A percentile compares a stretch with the other conserved stretches of the same genome.
Conservation (phyloP, 768 basidiomycete genomes). For the Leucocoprinus birnbaumii region DNA sequence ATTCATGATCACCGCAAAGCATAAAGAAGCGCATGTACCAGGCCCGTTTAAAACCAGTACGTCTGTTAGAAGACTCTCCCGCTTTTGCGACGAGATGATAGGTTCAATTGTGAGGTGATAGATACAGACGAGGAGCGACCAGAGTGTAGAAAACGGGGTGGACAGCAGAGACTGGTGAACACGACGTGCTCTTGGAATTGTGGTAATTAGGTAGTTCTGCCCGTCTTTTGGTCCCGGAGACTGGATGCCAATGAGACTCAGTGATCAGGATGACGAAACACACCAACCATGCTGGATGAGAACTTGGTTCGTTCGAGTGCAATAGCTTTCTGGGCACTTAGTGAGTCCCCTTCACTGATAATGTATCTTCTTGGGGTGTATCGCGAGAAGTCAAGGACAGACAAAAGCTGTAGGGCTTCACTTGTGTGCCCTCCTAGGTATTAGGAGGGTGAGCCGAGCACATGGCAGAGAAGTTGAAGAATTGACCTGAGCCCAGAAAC, state of each 20-base stretch:
- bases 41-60: slow-evolving; percentile 91
- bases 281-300: slow-evolving; percentile 16
- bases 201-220: slow-evolving; percentile 46
- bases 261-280: not conserved
- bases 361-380: slow-evolving; percentile 82
- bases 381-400: slow-evolving; percentile 67
- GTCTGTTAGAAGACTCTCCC: slow-evolving; percentile 44
- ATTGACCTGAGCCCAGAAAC: slow-evolving; percentile 90
- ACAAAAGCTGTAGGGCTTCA: slow-evolving; percentile 76
- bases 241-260: slow-evolving; percentile 9
- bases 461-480: slow-evolving; percentile 2
- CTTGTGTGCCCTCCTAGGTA: slow-evolving; percentile 96
- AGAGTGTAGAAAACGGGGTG: slow-evolving; percentile 59
- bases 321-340: slow-evolving; percentile 72
- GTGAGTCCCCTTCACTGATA: slow-evolving; percentile 72
- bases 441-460: slow-evolving; percentile 7
- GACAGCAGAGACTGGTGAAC: slow-evolving; percentile 82
- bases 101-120: slow-evolving; percentile 59
- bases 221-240: not conserved
- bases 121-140: slow-evolving; percentile 60
- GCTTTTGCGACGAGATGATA: not conserved
- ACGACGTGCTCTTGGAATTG: slow-evolving; percentile 81
- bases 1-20: slow-evolving; percentile 65
- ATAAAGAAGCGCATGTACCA: slow-evolving; percentile 86
- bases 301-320: slow-evolving; percentile 54